A percentile compares a stretch with the other conserved stretches of the same genome.
These are phyloP conservation scores for Trichothecium sympodiale DNA, from an alignment of 2,329 filamentous ascomycete species.

Conservation along the genomic window DNA sequence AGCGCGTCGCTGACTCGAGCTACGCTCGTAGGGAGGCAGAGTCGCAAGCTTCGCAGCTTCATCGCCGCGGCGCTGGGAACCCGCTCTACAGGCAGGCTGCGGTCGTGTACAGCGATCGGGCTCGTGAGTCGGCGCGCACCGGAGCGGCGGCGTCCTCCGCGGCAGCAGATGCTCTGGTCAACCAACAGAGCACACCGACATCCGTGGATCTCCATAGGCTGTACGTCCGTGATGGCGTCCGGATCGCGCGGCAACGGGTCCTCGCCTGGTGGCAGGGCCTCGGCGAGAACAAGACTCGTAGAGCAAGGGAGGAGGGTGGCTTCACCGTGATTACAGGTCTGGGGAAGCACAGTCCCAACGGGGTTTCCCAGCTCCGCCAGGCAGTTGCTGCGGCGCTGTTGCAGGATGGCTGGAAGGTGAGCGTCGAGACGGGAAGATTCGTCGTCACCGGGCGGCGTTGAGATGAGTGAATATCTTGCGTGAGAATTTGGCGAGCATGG, in stretches of 20 bases:
- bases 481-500: not conserved
- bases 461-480: not conserved
- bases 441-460: conserved; percentile 50
- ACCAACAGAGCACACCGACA: conserved; percentile 48
- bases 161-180: conserved; percentile 60
- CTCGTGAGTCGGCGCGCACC: conserved; percentile 49
- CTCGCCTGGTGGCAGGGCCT: conserved; percentile 65
- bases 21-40: conserved; percentile 20
- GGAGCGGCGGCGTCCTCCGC: conserved; percentile 49
- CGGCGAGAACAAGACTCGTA: conserved; percentile 49
- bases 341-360: conserved; percentile 67
- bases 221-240: conserved; percentile 66
- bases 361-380: conserved; percentile 64
- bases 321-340: conserved; percentile 73
- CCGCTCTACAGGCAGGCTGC: conserved; percentile 66
- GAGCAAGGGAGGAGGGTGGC: conserved; percentile 33
- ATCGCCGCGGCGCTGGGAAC: conserved; percentile 49
- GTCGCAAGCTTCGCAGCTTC: conserved; percentile 27
- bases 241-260: conserved; percentile 61
- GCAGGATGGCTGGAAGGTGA: conserved; percentile 73
- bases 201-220: conserved; percentile 76
- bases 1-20: conserved; percentile 15
- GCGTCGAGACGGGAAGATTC: conserved; percentile 60
- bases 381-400: conserved; percentile 68
- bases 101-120: conserved; percentile 62